Evolutionary conservation across 192 early-diverging fungal species (phyloP).

Genomic region (Radiomyces spectabilis): DNA sequence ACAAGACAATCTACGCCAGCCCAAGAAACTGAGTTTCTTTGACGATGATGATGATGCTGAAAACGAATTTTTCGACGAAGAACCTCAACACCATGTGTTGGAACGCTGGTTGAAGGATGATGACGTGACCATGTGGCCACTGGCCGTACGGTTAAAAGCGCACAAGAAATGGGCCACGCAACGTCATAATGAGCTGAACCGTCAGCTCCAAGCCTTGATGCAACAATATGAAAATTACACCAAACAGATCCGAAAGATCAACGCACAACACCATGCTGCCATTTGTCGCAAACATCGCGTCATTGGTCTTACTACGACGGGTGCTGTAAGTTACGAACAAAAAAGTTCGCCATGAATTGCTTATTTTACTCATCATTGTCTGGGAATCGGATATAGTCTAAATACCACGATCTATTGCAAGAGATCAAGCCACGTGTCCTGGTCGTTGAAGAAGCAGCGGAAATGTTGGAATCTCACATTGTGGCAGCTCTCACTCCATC

Average conservation of each 20-base stretch:
- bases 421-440: slow-evolving; percentile 37
- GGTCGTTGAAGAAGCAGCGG: slow-evolving; percentile 51
- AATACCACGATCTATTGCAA: slow-evolving; percentile 44
- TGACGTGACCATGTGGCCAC: slow-evolving; percentile 24
- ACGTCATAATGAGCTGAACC: slow-evolving; percentile 7
- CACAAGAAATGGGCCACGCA: slow-evolving; percentile 17
- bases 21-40: not conserved
- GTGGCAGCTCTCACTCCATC: slow-evolving; percentile 36
- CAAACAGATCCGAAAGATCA: slow-evolving; percentile 9
- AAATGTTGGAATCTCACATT: slow-evolving; percentile 50
- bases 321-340: slow-evolving; percentile 32
- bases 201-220: slow-evolving; percentile 2
- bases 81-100: not conserved
- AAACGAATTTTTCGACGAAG: not conserved
- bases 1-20: not conserved
- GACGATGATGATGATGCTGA: not conserved
- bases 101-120: slow-evolving; percentile 18
- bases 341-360: not conserved
- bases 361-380: slow-evolving; percentile 1
- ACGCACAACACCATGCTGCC: slow-evolving; percentile 8
- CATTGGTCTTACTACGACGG: slow-evolving; percentile 55
- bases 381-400: slow-evolving; percentile 26
- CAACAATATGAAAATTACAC: slow-evolving; percentile 8
- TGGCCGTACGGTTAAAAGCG: slow-evolving; percentile 16
- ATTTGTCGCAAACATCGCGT: slow-evolving; percentile 26